Evolutionary conservation across 169 alveolate genomes (phyloP).

Genomic region (Cryptosporidium sp.): DNA sequence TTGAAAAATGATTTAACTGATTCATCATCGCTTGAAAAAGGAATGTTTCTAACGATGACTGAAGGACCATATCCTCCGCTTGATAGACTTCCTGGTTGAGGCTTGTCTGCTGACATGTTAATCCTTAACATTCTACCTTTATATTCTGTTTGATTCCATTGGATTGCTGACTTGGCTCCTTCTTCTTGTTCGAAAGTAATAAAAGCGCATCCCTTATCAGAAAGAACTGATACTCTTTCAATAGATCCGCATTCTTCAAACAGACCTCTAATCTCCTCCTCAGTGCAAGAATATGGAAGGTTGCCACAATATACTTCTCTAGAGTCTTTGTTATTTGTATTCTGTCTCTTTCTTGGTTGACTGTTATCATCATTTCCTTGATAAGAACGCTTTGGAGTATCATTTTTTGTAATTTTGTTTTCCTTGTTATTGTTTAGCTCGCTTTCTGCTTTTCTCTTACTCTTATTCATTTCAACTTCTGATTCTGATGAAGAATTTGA

Average conservation of each 20-base stretch:
- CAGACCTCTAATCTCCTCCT: constrained; percentile 86
- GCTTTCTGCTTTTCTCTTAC: constrained; percentile 39
- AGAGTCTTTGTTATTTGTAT: constrained; percentile 78
- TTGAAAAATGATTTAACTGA: constrained; percentile 56
- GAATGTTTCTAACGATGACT: constrained; percentile 66
- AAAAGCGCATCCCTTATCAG: constrained; percentile 90
- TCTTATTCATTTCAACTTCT: constrained; percentile 14
- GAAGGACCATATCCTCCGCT: constrained; percentile 79
- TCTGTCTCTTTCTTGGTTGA: constrained; percentile 78
- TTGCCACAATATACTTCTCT: constrained; percentile 90
- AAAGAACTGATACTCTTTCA: constrained; percentile 85
- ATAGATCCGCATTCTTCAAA: constrained; percentile 92
- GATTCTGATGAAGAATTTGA: constrained; percentile 45
- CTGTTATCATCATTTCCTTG: constrained; percentile 37
- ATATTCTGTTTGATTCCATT: constrained; percentile 87
- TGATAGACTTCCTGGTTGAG: constrained; percentile 78
- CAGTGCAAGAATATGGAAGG: constrained; percentile 88
- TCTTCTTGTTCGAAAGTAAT: constrained; percentile 88
- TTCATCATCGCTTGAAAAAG: constrained; percentile 64
- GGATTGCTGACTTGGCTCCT: constrained; percentile 89
- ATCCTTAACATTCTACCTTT: constrained; percentile 87
- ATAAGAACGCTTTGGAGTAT: constrained; percentile 8
- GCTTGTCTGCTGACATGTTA: constrained; percentile 87
- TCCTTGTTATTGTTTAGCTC: constrained; percentile 21
- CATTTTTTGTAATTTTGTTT: constrained; percentile 2